Evolutionary conservation across 768 basidiomycete genomes (phyloP).

Genomic region (Butyriboletus loyo): DNA sequence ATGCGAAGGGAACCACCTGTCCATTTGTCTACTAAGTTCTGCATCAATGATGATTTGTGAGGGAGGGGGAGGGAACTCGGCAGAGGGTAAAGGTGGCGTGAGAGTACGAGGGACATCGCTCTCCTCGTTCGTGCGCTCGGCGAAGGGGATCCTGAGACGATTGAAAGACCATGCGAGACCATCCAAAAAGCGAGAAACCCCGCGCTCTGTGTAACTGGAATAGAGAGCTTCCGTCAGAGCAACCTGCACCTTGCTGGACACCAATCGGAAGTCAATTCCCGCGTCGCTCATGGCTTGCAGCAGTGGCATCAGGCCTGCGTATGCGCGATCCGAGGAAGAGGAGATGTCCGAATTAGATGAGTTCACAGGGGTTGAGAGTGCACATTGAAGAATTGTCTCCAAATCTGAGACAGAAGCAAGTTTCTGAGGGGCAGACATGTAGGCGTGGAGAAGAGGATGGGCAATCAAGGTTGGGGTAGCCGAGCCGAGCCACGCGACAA

Average conservation of each 20-base stretch:
- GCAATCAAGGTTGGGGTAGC: conserved; percentile 35
- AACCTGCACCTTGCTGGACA: conserved; percentile 20
- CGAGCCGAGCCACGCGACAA: conserved; percentile 34
- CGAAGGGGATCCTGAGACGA: conserved; percentile 19
- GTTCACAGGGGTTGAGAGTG: conserved; percentile 29
- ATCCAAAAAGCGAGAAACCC: conserved; percentile 25
- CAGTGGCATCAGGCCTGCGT: conserved; percentile 41
- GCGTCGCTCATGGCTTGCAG: conserved; percentile 39
- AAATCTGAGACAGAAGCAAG: conserved; percentile 40
- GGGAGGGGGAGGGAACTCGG: conserved; percentile 12
- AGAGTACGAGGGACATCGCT: conserved; percentile 1
- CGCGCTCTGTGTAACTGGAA: conserved; percentile 8
- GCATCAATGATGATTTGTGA: conserved; percentile 23
- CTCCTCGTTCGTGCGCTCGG: conserved; percentile 11
- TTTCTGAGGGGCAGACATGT: conserved; percentile 36
- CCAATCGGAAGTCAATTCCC: conserved; percentile 28
- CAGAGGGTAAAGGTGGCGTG: conserved; percentile 10
- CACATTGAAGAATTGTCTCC: conserved; percentile 41
- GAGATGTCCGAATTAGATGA: conserved; percentile 2
- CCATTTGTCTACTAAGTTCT: conserved; percentile 29
- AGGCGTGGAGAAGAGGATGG: conserved; percentile 43
- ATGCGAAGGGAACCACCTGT: conserved; percentile 32
- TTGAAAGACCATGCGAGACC: conserved; percentile 17
- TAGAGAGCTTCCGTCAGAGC: conserved; percentile 26
- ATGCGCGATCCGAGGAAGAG: conserved; percentile 28